Percentiles rank a stretch among this genome's conserved stretches.
Conservation (phyloP, 129 eudicot species). For the Helichrysum umbraculigerum region DNA sequence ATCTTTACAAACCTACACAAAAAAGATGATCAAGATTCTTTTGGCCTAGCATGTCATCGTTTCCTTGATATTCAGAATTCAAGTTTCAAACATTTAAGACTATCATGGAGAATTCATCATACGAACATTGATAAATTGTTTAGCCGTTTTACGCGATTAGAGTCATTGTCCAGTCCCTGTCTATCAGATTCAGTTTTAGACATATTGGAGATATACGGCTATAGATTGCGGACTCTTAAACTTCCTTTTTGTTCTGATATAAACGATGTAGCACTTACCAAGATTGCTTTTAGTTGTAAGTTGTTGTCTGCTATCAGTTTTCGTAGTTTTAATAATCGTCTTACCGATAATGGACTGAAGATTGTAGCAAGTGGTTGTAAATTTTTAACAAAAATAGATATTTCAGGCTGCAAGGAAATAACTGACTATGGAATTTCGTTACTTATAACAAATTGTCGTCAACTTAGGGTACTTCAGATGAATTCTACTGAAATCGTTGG, state of each 20-base stretch:
- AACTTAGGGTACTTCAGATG: slow-evolving; percentile 47
- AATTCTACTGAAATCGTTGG: slow-evolving; percentile 48
- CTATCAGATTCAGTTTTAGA: too few relatives aligned
- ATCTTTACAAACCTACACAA: slow-evolving; percentile 22
- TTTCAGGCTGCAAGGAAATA: slow-evolving; percentile 41
- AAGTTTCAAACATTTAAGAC: slow-evolving; percentile 2
- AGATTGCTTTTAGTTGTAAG: slow-evolving; percentile 47
- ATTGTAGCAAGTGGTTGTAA: slow-evolving; percentile 42
- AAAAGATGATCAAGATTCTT: slow-evolving; percentile 51
- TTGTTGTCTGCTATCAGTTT: slow-evolving; percentile 48
- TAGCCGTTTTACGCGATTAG: slow-evolving; percentile 42
- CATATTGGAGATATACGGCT: too few relatives aligned
- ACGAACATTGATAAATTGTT: slow-evolving; percentile 41
- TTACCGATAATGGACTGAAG: slow-evolving; percentile 47
- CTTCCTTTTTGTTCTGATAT: not conserved
- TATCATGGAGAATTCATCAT: too few relatives aligned
- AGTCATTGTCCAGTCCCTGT: slow-evolving; percentile 34
- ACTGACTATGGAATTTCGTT: slow-evolving; percentile 51
- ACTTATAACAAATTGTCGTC: slow-evolving; percentile 39
- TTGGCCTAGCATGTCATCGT: slow-evolving; percentile 65
- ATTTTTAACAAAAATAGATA: slow-evolving; percentile 47
- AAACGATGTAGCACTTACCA: slow-evolving; percentile 46
- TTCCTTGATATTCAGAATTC: slow-evolving; percentile 66
- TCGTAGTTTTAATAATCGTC: slow-evolving; percentile 31
- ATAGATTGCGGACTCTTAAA: too few relatives aligned